Conservation (phyloP, 2,329 filamentous ascomycete species). For the Lachnellula hyalina region DNA sequence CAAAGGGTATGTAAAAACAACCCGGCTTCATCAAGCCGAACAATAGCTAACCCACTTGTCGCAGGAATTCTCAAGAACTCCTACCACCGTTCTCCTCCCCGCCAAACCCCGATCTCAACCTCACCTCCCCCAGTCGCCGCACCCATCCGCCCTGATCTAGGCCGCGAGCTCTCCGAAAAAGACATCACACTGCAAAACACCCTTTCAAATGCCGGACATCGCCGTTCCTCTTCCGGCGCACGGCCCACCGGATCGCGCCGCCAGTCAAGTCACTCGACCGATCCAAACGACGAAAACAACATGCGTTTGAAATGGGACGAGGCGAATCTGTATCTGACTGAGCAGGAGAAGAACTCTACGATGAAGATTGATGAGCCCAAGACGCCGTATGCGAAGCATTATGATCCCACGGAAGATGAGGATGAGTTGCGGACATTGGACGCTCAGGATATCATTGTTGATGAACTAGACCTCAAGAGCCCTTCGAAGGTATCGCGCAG, state of each 20-base stretch:
- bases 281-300: constrained; percentile 44
- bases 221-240: constrained; percentile 75
- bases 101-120: constrained; percentile 35
- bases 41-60: constrained; percentile 3
- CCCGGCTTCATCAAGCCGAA: constrained; percentile 2
- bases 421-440: constrained; percentile 60
- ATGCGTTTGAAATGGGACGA: constrained; percentile 96
- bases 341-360: constrained; percentile 88
- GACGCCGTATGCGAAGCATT: constrained; percentile 90
- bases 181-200: constrained; percentile 94
- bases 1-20: constrained; percentile 30
- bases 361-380: constrained; percentile 99
- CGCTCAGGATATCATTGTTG: constrained; percentile 63
- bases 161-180: constrained; percentile 57
- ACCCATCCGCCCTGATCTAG: constrained; percentile 28
- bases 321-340: constrained; percentile 92
- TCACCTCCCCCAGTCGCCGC: constrained; percentile 37
- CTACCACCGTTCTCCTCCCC: constrained; percentile 53
- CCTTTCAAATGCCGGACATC: constrained; percentile 84
- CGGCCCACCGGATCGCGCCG: constrained; percentile 42
- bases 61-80: constrained; percentile 93
- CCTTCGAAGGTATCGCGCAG: constrained; percentile 16
- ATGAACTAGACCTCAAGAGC: constrained; percentile 55
- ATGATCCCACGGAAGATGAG: constrained; percentile 84
- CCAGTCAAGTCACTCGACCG: constrained; percentile 34